These are phyloP conservation scores for Phytophthora niederhauseri DNA, from an alignment of 352 stramenopile species.

Conservation along the genomic window DNA sequence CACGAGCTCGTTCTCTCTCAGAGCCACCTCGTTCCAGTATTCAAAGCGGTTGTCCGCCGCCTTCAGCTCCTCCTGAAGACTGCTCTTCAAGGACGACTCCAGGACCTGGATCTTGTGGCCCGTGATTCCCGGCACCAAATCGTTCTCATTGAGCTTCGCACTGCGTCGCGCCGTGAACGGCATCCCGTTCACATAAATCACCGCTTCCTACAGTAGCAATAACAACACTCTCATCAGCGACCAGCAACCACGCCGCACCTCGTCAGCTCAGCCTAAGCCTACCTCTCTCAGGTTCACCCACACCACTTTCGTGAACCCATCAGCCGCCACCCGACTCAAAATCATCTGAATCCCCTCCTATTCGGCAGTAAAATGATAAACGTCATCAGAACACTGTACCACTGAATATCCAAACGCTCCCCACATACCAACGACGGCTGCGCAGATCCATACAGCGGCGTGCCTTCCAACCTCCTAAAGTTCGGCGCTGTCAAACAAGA, in stretches of 20 bases:
- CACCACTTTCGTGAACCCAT: constrained; percentile 83
- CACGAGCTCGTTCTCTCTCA: constrained; percentile 72
- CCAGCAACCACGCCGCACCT: not conserved
- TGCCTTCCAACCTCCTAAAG: constrained; percentile 72
- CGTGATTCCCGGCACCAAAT: constrained; percentile 82
- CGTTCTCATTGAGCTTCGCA: constrained; percentile 85
- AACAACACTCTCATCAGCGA: constrained; percentile 1
- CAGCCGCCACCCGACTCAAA: constrained; percentile 57
- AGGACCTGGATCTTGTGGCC: constrained; percentile 84
- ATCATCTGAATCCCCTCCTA: constrained; percentile 83
- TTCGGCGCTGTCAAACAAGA: constrained; percentile 57
- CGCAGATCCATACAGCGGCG: constrained; percentile 73
- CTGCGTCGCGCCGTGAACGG: constrained; percentile 76
- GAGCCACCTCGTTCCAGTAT: constrained; percentile 80
- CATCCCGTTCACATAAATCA: constrained; percentile 81
- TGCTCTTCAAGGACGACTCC: constrained; percentile 82
- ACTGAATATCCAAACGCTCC: not conserved
- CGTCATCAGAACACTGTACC: not conserved
- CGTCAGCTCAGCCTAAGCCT: not conserved
- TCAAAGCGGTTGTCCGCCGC: constrained; percentile 58
- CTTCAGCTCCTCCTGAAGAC: constrained; percentile 70
- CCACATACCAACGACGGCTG: constrained; percentile 70
- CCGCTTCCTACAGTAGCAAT: constrained; percentile 54
- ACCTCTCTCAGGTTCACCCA: constrained; percentile 87
- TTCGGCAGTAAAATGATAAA: constrained; percentile 16